Evolutionary conservation across 129 eudicot genomes (phyloP), one percentile per base, ranked within the genome.

Genomic region (Flaveria brownii): DNA sequence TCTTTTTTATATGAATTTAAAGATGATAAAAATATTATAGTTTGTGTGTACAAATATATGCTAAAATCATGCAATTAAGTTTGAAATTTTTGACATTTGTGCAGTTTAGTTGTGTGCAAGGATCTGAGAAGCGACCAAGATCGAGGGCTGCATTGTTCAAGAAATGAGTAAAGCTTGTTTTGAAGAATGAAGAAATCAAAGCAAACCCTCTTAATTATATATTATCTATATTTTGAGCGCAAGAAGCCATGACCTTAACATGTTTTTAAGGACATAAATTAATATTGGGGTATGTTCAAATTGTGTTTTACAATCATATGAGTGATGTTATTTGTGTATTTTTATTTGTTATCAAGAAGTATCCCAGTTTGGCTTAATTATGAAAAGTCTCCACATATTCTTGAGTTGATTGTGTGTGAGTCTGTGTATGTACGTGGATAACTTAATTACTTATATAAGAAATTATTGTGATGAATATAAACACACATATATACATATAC

Each of bases 91-190:
- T 20, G 17, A 39, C 14, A 6, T 18, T 5, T 54, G 57, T 74
- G 66, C 71, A 77, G 47, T 9, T 43, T 14, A 39, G 72, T 46
- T 23, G 28, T 67, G 71, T 41, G 70, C 70, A 84, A 86, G 88
- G 84, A 26, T 49, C 83, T 42, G 81, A 63, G 72, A 87, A 87
- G 79, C 91, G 80, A 77, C 57, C 80, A 28, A 78, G 68, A 74
- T 73, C 86, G 51, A 79, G 82, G 30, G 67, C 84, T 33, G 85
- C 89, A 13, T 67, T 63, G 46, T 63, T 85, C 76, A 85, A 88
- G 84, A 84, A 87, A 62, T 88, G 84, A 87, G 66, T 23, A 57
- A 51, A 8, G 13, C 50, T 11, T 9, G 50, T 2, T 68, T 82
- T 65, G 46, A 67, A 25, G 33, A 63, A 60, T 16, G 55, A 71